phyloP scores from a whole-genome alignment of 1,284 basidiomycete species.

The Lentinus polychrous region DNA sequence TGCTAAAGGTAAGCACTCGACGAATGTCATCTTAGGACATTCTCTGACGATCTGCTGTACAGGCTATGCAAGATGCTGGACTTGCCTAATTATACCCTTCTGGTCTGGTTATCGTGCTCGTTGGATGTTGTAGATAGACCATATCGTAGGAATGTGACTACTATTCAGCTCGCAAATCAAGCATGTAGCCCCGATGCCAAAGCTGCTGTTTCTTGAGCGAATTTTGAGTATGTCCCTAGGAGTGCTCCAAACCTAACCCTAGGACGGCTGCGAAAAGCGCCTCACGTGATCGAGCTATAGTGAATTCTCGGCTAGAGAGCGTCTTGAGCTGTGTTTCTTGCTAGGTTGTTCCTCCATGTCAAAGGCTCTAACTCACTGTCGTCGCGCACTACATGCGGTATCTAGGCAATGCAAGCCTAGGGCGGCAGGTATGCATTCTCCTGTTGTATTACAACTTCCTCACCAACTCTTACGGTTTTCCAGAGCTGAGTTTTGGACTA shows the following conservation, averaged over 20 bases:
- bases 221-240: too few relatives aligned
- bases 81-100: slow-evolving; percentile 44
- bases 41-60: slow-evolving; percentile 8
- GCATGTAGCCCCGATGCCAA: too few relatives aligned
- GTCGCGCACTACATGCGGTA: slow-evolving; percentile 5
- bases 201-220: too few relatives aligned
- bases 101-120: background rate
- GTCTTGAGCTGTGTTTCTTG: background rate
- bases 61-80: slow-evolving; percentile 85
- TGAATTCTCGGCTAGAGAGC: slow-evolving; percentile 5
- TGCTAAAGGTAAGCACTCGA: slow-evolving; percentile 63
- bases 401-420: slow-evolving; percentile 3
- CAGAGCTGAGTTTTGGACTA: background rate
- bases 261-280: too few relatives aligned
- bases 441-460: background rate
- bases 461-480: background rate
- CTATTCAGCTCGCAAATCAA: background rate
- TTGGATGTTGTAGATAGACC: slow-evolving; percentile 1
- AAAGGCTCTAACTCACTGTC: slow-evolving; percentile 9
- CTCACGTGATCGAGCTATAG: slow-evolving; percentile 5
- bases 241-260: too few relatives aligned
- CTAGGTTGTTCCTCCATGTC: slow-evolving; percentile 8
- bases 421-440: slow-evolving; percentile 4
- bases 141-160: background rate
- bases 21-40: background rate